These are phyloP conservation scores for Mucor piriformis DNA, from an alignment of 371 early-diverging fungal genomes.

Conservation along the genomic window DNA sequence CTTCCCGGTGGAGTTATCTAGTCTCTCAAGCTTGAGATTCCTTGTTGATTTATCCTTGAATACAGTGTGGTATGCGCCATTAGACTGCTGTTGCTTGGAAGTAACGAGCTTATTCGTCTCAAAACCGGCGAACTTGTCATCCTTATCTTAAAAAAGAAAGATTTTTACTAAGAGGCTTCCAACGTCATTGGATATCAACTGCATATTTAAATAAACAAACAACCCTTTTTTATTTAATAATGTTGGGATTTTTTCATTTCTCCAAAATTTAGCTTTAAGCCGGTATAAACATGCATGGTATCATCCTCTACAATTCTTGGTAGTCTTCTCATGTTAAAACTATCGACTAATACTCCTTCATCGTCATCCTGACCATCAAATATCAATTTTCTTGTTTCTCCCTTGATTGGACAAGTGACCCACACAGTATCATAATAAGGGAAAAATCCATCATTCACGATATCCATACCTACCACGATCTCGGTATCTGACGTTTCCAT, in stretches of 20 bases:
- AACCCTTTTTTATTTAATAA: too few relatives aligned
- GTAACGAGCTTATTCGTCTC: too few relatives aligned
- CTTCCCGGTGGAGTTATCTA: too few relatives aligned
- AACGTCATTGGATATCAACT: too few relatives aligned
- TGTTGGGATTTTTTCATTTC: neutral
- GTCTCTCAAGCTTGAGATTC: too few relatives aligned
- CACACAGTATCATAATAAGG: slow-evolving; percentile 44
- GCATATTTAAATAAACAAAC: too few relatives aligned
- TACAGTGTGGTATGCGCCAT: too few relatives aligned
- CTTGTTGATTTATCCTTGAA: too few relatives aligned
- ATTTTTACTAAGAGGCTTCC: too few relatives aligned
- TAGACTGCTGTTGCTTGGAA: too few relatives aligned
- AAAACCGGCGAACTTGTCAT: too few relatives aligned
- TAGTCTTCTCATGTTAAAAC: neutral
- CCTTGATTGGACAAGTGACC: slow-evolving; percentile 46
- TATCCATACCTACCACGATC: slow-evolving; percentile 35
- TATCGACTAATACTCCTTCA: neutral
- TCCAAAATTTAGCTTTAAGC: slow-evolving; percentile 4
- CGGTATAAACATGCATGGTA: slow-evolving; percentile 19
- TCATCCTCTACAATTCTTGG: slow-evolving; percentile 24
- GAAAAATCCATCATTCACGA: slow-evolving; percentile 36
- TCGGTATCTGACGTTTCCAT: slow-evolving; percentile 30
- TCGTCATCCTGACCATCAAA: slow-evolving; percentile 19
- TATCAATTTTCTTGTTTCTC: slow-evolving; percentile 41
- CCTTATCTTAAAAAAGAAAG: too few relatives aligned